Conservation (phyloP, 495 filamentous ascomycete species). For the Neohortaea acidophila region DNA sequence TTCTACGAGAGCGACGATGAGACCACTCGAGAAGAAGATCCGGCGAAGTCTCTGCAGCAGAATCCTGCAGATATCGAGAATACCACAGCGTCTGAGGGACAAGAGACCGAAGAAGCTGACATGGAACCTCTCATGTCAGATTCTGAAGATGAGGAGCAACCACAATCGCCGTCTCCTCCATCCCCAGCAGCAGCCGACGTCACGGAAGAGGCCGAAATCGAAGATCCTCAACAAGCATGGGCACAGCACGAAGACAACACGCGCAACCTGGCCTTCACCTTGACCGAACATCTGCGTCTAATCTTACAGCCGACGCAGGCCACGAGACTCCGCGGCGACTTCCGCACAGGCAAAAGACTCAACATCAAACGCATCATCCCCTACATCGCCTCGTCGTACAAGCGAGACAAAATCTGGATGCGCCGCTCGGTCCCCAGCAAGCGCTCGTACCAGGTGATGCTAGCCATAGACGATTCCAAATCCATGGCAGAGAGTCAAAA, state of each 20-base stretch:
- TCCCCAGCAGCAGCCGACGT: no score
- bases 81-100: no score
- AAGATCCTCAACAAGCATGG: conserved; percentile 70
- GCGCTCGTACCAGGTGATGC: conserved; percentile 88
- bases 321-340: conserved; percentile 91
- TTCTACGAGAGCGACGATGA: conserved; percentile 31
- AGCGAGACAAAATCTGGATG: conserved; percentile 99
- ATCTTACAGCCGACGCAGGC: conserved; percentile 89
- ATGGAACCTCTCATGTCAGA: no score
- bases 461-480: conserved; percentile 90
- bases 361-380: conserved; percentile 99
- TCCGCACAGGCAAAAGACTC: conserved; percentile 92
- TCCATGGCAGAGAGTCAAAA: conserved; percentile 69
- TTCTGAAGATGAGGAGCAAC: no score
- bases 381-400: conserved; percentile 92
- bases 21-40: no score
- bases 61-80: no score
- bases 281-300: conserved; percentile 87
- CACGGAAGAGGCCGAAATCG: conserved; percentile 26
- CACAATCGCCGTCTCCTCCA: no score
- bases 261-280: conserved; percentile 64
- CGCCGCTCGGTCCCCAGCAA: conserved; percentile 78
- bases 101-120: no score
- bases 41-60: no score
- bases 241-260: conserved; percentile 67